Evolutionary conservation across 257 asterid species (phyloP).

Genomic region (Capsicum pubescens): DNA sequence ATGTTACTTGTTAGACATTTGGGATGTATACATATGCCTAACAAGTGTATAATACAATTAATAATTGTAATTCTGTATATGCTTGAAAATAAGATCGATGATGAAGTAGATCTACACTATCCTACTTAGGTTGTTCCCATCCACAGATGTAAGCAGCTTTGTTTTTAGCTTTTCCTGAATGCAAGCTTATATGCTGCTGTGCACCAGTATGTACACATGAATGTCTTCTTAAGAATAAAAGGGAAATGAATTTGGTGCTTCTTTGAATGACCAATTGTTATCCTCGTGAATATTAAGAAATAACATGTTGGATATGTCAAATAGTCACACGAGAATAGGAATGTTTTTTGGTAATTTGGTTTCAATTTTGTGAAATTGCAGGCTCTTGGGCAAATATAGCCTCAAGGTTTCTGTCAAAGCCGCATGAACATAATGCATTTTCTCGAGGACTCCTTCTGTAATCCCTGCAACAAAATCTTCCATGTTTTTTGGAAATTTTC

Average conservation of each 20-base stretch:
- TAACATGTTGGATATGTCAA: no score
- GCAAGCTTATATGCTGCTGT: no score
- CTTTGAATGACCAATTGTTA: no score
- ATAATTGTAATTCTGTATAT: neutral
- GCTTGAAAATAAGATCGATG: slow-evolving; percentile 28
- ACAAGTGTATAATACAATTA: neutral
- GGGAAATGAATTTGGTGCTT: no score
- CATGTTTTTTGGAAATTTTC: slow-evolving; percentile 5
- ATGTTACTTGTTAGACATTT: neutral
- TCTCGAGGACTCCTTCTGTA: slow-evolving; percentile 61
- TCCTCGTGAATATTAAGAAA: no score
- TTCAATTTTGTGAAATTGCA: neutral
- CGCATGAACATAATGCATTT: slow-evolving; percentile 55
- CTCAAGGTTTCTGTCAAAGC: slow-evolving; percentile 58
- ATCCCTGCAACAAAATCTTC: slow-evolving; percentile 47
- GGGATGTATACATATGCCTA: neutral
- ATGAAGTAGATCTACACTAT: no score
- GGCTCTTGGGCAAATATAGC: slow-evolving; percentile 38
- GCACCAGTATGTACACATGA: no score
- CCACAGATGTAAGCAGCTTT: no score
- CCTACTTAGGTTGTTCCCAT: no score
- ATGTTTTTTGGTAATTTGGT: neutral
- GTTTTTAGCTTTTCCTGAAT: no score
- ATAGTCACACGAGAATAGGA: no score
- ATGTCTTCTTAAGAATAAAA: no score